A percentile compares a stretch with the other conserved stretches of the same genome.
phyloP scores from a whole-genome alignment of 2,329 filamentous ascomycete genomes.

The Cladosporium sp. region DNA sequence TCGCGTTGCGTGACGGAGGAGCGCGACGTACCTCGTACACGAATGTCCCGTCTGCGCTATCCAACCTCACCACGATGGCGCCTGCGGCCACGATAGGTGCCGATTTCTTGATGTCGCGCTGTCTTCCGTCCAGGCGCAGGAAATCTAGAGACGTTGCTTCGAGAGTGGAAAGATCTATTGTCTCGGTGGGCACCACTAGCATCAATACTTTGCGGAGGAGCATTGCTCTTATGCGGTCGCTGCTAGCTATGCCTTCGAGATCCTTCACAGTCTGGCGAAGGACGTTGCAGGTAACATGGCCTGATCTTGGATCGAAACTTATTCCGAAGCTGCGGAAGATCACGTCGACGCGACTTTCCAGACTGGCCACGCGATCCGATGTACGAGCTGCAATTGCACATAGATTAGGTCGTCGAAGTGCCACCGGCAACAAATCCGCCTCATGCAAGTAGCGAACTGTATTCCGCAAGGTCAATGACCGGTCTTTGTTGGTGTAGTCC shows the following conservation, averaged over 20 bases:
- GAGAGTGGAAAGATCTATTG: conserved; percentile 47
- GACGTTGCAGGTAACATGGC: conserved; percentile 26
- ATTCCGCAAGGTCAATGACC: conserved; percentile 76
- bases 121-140: conserved; percentile 38
- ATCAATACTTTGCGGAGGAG: conserved; percentile 51
- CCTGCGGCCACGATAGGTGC: not conserved
- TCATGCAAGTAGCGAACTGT: conserved; percentile 69
- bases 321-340: conserved; percentile 54
- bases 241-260: conserved; percentile 1
- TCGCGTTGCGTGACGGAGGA: not conserved
- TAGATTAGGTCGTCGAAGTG: conserved; percentile 66
- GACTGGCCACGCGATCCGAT: conserved; percentile 43
- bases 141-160: conserved; percentile 42
- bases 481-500: conserved; percentile 79
- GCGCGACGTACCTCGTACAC: not conserved
- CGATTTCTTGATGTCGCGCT: not conserved
- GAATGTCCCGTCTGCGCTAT: not conserved
- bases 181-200: conserved; percentile 50
- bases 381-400: conserved; percentile 60
- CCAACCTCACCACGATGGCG: not conserved
- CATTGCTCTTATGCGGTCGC: conserved; percentile 38
- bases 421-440: conserved; percentile 63
- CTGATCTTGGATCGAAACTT: conserved; percentile 44
- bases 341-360: conserved; percentile 55
- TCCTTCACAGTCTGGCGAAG: not conserved